Evolutionary conservation across 768 basidiomycete genomes (phyloP), one percentile per base, ranked within the genome.

Genomic region (Podaxis sp.): DNA sequence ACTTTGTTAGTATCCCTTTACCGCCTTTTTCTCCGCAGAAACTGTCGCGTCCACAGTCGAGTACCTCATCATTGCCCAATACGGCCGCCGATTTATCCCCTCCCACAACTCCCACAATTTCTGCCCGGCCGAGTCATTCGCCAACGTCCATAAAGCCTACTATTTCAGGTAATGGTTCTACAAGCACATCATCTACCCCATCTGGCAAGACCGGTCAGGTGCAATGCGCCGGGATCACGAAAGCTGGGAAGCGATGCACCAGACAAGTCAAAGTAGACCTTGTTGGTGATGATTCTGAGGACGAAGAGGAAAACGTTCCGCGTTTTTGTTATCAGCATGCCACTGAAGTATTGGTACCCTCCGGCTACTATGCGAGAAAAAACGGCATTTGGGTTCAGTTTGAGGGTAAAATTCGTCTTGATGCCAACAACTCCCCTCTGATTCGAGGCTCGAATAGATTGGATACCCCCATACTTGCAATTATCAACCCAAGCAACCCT

Each of bases 191-290:
- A 44, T 65, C 66, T 10, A 66, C 67, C 4, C 56, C 68, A 11
- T 66, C 66, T 20, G 65, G 60, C 36, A 70, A 70, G 37, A 5
- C 64, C 26, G 65, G 62, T 8, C 68, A 71, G 56, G 75, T 77
- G 13, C 89, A 85, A 67, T 93, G 91, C 68, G 78, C 78, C 63
- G 89, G 84, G 4, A 74, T 80, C 40, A 93, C 89, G n/a, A 86
- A 85, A 69, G 76, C 82, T 13, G 87, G 84, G 10, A 83, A 81
- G 66, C 84, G 74, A 38, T 94, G 92, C 67, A 79, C 75, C 41
- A 83, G 89, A 59, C 77, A 74, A 64, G 82, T 91, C 40, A 88
- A 86, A 66, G 67, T 77, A 12, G 76, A 77, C 4, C 66, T 69
- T 36, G 67, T 70, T 2, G 62, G 72, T 44, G 72, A 78, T 38